phyloP scores from a whole-genome alignment of 148 eudicot genomes.

The Amaranthus cruentus region DNA sequence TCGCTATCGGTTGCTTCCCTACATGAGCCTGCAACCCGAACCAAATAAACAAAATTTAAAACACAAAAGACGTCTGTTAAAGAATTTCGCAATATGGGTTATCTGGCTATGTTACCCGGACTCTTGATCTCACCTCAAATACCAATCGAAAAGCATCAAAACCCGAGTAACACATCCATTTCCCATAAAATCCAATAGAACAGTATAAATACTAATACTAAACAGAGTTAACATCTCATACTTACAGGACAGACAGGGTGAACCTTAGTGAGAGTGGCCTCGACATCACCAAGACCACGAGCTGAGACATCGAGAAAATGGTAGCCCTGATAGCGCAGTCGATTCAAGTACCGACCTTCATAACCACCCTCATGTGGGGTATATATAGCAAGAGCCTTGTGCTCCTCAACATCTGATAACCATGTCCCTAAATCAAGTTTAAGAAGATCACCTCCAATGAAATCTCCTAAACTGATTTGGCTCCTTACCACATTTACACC shows the following conservation, averaged over 20 bases:
- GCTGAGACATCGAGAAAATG: slow-evolving; percentile 71
- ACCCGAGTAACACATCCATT: neutral
- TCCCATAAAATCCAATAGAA: neutral
- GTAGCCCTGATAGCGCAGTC: slow-evolving; percentile 67
- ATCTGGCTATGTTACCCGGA: neutral
- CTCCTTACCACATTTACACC: slow-evolving; percentile 12
- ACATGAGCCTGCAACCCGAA: slow-evolving; percentile 57
- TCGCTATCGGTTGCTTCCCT: slow-evolving; percentile 93
- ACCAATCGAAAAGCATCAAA: neutral
- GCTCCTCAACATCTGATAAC: slow-evolving; percentile 89
- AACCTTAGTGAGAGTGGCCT: slow-evolving; percentile 70
- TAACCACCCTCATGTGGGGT: slow-evolving; percentile 91
- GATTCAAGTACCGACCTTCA: slow-evolving; percentile 76
- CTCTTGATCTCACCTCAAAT: neutral
- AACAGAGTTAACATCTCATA: neutral
- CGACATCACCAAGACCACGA: slow-evolving; percentile 85
- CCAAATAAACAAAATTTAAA: neutral
- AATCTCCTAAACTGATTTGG: slow-evolving; percentile 43
- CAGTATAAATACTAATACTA: slow-evolving; percentile 1
- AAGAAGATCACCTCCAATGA: slow-evolving; percentile 91
- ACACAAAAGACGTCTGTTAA: slow-evolving; percentile 1
- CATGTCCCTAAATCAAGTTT: slow-evolving; percentile 63
- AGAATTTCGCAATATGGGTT: neutral
- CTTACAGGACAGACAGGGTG: slow-evolving; percentile 95
- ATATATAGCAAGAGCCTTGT: slow-evolving; percentile 75